These are phyloP conservation scores for Pythium rishiriense DNA, from an alignment of 352 stramenopile genomes.

Conservation along the genomic window DNA sequence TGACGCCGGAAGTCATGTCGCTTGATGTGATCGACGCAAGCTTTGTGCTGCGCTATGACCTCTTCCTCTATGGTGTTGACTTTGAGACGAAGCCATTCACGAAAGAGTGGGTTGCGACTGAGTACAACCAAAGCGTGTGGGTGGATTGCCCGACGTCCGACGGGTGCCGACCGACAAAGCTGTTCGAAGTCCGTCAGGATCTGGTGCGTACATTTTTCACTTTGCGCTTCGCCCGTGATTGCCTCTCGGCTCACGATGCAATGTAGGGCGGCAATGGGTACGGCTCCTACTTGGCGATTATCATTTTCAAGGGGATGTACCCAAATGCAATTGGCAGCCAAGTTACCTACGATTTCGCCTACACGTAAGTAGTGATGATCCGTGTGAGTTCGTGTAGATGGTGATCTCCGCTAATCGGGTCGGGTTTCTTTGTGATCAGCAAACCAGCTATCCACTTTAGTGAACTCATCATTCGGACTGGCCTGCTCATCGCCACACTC, in stretches of 20 bases:
- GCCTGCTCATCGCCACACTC: slow-evolving; percentile 61
- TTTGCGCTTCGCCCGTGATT: neutral
- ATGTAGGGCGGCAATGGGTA: slow-evolving; percentile 63
- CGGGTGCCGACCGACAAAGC: slow-evolving; percentile 46
- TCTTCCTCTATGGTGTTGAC: slow-evolving; percentile 65
- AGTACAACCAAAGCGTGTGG: slow-evolving; percentile 81
- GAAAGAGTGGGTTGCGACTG: slow-evolving; percentile 53
- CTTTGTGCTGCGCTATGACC: slow-evolving; percentile 71
- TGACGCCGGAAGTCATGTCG: slow-evolving; percentile 3
- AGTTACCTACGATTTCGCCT: slow-evolving; percentile 77
- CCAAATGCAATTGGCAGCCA: slow-evolving; percentile 69
- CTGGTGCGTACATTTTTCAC: slow-evolving; percentile 45
- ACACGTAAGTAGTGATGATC: slow-evolving; percentile 52
- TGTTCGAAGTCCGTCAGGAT: slow-evolving; percentile 77
- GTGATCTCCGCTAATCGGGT: neutral
- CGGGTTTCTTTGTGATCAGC: slow-evolving; percentile 25
- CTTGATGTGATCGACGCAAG: slow-evolving; percentile 40
- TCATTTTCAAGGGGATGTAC: slow-evolving; percentile 73
- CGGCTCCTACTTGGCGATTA: slow-evolving; percentile 54
- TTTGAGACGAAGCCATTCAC: slow-evolving; percentile 35
- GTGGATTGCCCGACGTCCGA: slow-evolving; percentile 48
- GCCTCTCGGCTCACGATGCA: neutral
- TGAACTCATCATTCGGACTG: slow-evolving; percentile 62
- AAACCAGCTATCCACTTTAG: slow-evolving; percentile 69
- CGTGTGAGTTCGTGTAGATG: neutral